These are phyloP conservation scores for Pyronema domesticum DNA, from an alignment of 495 filamentous ascomycete species.

Conservation along the genomic window DNA sequence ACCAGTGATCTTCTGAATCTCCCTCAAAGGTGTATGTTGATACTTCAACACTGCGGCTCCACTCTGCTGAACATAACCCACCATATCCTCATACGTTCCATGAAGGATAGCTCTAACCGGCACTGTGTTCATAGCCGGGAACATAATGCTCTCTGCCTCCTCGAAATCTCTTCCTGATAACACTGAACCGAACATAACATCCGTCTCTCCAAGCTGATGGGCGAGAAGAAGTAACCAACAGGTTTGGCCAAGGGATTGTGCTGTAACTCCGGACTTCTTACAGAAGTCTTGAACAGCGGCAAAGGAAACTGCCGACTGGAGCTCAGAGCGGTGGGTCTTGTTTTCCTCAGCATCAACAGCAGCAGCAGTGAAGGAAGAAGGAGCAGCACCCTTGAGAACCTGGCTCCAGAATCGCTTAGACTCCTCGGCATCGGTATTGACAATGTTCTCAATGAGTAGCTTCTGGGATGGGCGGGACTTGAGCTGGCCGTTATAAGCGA, in stretches of 20 bases:
- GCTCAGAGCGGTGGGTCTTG: constrained; percentile 31
- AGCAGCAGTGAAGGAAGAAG: constrained; percentile 22
- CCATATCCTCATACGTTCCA: constrained; percentile 40
- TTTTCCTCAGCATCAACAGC: not conserved
- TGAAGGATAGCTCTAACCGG: constrained; percentile 45
- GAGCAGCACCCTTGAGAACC: constrained; percentile 33
- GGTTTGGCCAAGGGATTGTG: constrained; percentile 47
- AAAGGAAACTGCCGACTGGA: constrained; percentile 26
- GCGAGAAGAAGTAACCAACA: constrained; percentile 49
- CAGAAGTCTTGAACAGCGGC: constrained; percentile 34
- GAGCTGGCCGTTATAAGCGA: constrained; percentile 34
- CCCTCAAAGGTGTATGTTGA: constrained; percentile 50
- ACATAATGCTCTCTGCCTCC: constrained; percentile 40
- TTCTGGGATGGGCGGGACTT: constrained; percentile 30
- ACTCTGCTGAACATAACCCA: constrained; percentile 47
- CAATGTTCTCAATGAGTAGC: constrained; percentile 31
- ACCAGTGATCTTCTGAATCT: constrained; percentile 34
- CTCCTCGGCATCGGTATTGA: constrained; percentile 25
- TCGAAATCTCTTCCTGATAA: constrained; percentile 50
- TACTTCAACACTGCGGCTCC: constrained; percentile 34
- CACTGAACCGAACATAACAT: constrained; percentile 53
- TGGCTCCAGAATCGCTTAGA: constrained; percentile 42
- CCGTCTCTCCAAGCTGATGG: constrained; percentile 34
- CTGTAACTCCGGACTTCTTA: constrained; percentile 37
- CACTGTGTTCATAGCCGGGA: constrained; percentile 67